A percentile compares a stretch with the other conserved stretches of the same genome.
Conservation (phyloP, 2,329 filamentous ascomycete species). For the Venturia asperata region DNA sequence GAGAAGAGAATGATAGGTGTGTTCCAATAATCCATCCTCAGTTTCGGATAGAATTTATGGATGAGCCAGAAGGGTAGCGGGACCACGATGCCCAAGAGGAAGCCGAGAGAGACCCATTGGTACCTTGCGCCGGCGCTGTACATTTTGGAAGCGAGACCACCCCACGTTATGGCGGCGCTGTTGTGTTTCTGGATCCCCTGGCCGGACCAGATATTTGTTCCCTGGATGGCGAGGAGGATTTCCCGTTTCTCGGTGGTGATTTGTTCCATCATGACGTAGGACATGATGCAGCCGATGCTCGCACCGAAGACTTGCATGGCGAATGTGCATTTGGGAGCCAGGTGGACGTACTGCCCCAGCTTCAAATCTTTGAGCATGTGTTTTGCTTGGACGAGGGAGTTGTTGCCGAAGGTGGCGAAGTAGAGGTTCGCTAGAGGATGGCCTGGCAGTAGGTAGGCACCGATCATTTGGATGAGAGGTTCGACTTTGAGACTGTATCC, state of each 20-base stretch:
- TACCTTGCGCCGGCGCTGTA: constrained; percentile 34
- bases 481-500: constrained; percentile 24
- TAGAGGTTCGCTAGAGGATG: constrained; percentile 39
- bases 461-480: constrained; percentile 22
- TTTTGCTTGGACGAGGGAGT: constrained; percentile 27
- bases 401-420: constrained; percentile 36
- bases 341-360: constrained; percentile 34
- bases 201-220: constrained; percentile 40
- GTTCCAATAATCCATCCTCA: constrained; percentile 33
- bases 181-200: constrained; percentile 40
- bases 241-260: constrained; percentile 38
- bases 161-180: constrained; percentile 36
- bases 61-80: constrained; percentile 30
- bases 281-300: constrained; percentile 35
- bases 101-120: constrained; percentile 33
- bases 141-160: constrained; percentile 19
- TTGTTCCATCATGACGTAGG: constrained; percentile 41
- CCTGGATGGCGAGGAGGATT: constrained; percentile 36
- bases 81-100: constrained; percentile 35
- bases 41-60: constrained; percentile 28
- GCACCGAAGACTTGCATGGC: constrained; percentile 35
- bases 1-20: constrained; percentile 39
- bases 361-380: constrained; percentile 29
- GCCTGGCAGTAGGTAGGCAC: constrained; percentile 25
- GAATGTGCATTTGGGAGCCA: constrained; percentile 39